Percentiles rank a stretch among this genome's conserved stretches.
Evolutionary conservation across 2,329 filamentous ascomycete genomes (phyloP).

Genomic region (Pyrenochaeta sp.): DNA sequence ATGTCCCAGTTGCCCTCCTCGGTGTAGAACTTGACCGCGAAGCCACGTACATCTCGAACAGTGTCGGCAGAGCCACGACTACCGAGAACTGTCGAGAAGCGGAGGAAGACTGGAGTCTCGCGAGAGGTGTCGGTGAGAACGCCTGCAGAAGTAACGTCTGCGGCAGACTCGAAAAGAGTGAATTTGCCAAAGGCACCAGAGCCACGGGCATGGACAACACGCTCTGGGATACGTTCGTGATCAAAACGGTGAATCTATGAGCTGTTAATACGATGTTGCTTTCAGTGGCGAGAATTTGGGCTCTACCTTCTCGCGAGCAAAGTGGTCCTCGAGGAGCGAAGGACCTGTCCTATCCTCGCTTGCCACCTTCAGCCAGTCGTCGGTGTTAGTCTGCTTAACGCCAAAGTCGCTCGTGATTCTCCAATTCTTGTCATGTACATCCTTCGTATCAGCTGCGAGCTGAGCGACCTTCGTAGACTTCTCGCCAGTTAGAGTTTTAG

Average conservation of each 20-base stretch:
- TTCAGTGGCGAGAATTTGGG: too few species aligned
- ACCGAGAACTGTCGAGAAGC: conserved; percentile 81
- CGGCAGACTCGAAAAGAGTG: conserved; percentile 69
- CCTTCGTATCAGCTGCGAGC: conserved; percentile 65
- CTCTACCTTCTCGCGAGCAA: conserved; percentile 75
- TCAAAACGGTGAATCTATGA: conserved; percentile 77
- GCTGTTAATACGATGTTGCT: conserved; percentile 7
- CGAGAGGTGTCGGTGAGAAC: conserved; percentile 74
- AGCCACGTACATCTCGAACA: conserved; percentile 83
- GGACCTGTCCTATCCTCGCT: conserved; percentile 72
- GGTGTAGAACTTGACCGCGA: conserved; percentile 80
- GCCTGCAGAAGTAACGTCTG: conserved; percentile 69
- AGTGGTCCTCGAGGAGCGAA: conserved; percentile 73
- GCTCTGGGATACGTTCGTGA: conserved; percentile 74
- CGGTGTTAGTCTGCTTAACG: conserved; percentile 74
- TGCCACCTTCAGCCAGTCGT: conserved; percentile 77
- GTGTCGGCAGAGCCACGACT: conserved; percentile 81
- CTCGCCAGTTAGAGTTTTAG: conserved; percentile 44
- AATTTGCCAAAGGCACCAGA: conserved; percentile 73
- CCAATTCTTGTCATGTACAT: conserved; percentile 63
- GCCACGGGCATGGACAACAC: conserved; percentile 73
- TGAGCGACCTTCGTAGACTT: conserved; percentile 67
- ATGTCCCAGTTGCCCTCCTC: conserved; percentile 80
- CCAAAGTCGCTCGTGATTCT: conserved; percentile 81
- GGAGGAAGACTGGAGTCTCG: conserved; percentile 72